Conservation (phyloP, 2,329 filamentous ascomycete genomes). For the Verticillium nonalfalfae region DNA sequence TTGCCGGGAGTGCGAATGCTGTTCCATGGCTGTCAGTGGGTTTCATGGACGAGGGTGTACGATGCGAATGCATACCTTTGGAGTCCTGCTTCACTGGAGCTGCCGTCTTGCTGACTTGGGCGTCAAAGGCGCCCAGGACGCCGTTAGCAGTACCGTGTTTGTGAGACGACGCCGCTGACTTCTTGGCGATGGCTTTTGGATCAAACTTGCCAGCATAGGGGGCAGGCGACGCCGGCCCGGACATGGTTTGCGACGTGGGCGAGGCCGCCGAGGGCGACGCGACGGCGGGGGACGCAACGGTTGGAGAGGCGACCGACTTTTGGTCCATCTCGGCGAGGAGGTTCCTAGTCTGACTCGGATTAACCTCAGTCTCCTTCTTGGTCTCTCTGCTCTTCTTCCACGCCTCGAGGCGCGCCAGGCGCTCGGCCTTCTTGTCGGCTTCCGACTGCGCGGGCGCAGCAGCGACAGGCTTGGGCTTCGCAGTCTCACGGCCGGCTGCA, state of each 20-base stretch:
- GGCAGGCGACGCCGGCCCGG: constrained; percentile 32
- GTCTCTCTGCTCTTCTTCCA: constrained; percentile 90
- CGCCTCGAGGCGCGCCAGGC: constrained; percentile 74
- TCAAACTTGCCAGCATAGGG: constrained; percentile 77
- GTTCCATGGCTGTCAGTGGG: constrained; percentile 16
- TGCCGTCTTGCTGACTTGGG: constrained; percentile 27
- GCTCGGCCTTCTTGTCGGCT: constrained; percentile 71
- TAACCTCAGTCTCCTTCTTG: constrained; percentile 65
- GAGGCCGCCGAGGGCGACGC: constrained; percentile 33
- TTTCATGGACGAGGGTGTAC: neutral
- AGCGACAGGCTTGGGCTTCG: constrained; percentile 40
- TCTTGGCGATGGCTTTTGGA: constrained; percentile 80
- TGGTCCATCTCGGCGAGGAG: constrained; percentile 69
- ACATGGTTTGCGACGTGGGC: constrained; percentile 35
- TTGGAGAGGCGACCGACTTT: constrained; percentile 51
- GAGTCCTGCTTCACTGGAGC: constrained; percentile 23
- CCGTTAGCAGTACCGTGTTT: constrained; percentile 44
- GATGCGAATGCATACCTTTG: constrained; percentile 24
- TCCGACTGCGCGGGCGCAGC: constrained; percentile 51
- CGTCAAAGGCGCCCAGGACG: constrained; percentile 40
- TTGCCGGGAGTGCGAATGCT: constrained; percentile 56
- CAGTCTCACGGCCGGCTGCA: constrained; percentile 50
- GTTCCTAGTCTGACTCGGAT: constrained; percentile 57
- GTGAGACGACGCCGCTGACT: constrained; percentile 52
- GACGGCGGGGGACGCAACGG: constrained; percentile 37